Conservation (phyloP, 2,329 filamentous ascomycete species). For the Monosporascus sp. region DNA sequence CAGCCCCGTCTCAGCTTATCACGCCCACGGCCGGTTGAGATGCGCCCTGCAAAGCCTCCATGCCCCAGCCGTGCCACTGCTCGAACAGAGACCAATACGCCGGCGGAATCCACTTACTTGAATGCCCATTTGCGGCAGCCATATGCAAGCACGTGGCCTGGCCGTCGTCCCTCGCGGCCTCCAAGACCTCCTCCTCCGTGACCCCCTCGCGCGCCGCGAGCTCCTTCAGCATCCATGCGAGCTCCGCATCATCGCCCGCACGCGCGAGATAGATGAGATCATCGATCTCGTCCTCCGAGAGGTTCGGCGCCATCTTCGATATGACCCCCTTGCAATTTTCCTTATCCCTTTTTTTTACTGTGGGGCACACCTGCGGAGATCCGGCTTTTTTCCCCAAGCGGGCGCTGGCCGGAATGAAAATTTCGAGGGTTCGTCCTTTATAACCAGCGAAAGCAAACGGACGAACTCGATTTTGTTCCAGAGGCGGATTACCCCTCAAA, state of each 20-base stretch:
- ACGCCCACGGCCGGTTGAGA: too few species aligned
- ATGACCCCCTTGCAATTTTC: neutral
- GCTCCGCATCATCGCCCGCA: constrained; percentile 66
- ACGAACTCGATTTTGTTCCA: too few species aligned
- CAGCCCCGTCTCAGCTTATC: too few species aligned
- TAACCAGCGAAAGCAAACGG: too few species aligned
- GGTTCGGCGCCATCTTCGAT: constrained; percentile 41
- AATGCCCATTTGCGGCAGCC: constrained; percentile 84
- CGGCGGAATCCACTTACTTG: constrained; percentile 47
- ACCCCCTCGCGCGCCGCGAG: constrained; percentile 58
- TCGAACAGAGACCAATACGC: neutral
- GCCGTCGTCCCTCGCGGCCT: constrained; percentile 65
- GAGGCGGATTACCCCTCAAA: too few species aligned
- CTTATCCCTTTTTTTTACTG: neutral
- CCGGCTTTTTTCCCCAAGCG: constrained; percentile 1
- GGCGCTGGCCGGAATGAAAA: too few species aligned
- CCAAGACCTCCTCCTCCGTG: constrained; percentile 58
- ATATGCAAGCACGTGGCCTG: constrained; percentile 86
- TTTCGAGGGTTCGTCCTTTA: neutral
- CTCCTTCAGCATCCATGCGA: constrained; percentile 53
- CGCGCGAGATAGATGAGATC: constrained; percentile 87
- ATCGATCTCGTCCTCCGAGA: constrained; percentile 78
- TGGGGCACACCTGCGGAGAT: neutral
- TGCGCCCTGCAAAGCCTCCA: too few species aligned
- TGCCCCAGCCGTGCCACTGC: too few species aligned